phyloP scores from a whole-genome alignment of 1,284 basidiomycete species.

The Gastroboletus turbinatus region DNA sequence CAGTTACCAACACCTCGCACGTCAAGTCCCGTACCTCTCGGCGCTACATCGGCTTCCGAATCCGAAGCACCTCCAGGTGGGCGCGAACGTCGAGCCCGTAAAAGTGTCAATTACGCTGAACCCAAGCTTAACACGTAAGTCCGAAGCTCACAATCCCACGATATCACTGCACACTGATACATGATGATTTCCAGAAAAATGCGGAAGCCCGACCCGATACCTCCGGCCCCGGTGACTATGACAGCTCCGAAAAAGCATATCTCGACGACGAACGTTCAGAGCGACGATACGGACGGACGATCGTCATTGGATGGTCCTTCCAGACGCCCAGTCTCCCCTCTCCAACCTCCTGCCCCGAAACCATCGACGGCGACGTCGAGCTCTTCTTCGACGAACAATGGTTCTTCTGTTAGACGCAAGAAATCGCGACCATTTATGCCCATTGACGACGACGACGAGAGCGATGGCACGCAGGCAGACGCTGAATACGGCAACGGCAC shows the following conservation, averaged over 20 bases:
- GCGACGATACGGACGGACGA: slow-evolving; percentile 30
- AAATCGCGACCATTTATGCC: slow-evolving; percentile 48
- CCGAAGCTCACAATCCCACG: background rate
- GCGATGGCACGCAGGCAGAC: slow-evolving; percentile 65
- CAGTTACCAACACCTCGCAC: slow-evolving; percentile 44
- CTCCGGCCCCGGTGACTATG: slow-evolving; percentile 34
- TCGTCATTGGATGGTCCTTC: slow-evolving; percentile 26
- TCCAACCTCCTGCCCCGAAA: slow-evolving; percentile 26
- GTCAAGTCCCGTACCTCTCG: slow-evolving; percentile 48
- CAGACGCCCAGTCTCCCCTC: slow-evolving; percentile 22
- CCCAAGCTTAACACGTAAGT: slow-evolving; percentile 87
- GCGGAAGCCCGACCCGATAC: slow-evolving; percentile 75
- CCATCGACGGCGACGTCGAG: slow-evolving; percentile 33
- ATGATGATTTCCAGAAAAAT: slow-evolving; percentile 64
- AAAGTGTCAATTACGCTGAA: slow-evolving; percentile 86
- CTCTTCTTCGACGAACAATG: slow-evolving; percentile 27
- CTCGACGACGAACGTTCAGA: slow-evolving; percentile 29
- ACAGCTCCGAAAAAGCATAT: slow-evolving; percentile 32
- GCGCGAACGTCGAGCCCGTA: slow-evolving; percentile 71
- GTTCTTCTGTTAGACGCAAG: slow-evolving; percentile 45
- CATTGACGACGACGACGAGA: slow-evolving; percentile 51
- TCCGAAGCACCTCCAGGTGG: slow-evolving; percentile 40
- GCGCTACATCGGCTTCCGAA: slow-evolving; percentile 37
- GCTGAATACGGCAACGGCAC: slow-evolving; percentile 50
- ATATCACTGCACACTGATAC: slow-evolving; percentile 12